Evolutionary conservation across 768 basidiomycete species (phyloP).

Genomic region (Psilocybe subaeruginosa): DNA sequence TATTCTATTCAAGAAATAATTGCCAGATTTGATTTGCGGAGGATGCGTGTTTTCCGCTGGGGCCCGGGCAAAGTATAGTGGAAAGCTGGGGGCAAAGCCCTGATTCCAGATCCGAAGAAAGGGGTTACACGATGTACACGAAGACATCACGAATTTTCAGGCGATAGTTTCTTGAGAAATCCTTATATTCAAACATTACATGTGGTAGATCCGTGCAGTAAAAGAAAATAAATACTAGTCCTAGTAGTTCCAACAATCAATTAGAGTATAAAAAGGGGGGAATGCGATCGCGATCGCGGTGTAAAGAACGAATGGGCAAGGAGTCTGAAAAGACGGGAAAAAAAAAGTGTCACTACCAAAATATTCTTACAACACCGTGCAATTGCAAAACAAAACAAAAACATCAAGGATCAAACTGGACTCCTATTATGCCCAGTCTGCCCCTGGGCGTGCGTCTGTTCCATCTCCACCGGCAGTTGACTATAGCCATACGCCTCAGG

Average conservation of each 20-base stretch:
- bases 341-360: background rate
- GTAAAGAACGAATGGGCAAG: background rate
- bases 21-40: background rate
- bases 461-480: constrained; percentile 75
- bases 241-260: background rate
- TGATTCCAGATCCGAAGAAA: background rate
- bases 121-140: background rate
- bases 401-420: constrained; percentile 6
- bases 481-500: constrained; percentile 72
- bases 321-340: background rate
- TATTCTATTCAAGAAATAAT: too few species aligned
- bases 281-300: background rate
- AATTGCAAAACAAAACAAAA: background rate
- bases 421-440: constrained; percentile 8
- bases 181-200: background rate
- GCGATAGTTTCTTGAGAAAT: background rate
- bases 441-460: constrained; percentile 18
- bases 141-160: background rate
- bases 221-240: background rate
- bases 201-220: background rate
- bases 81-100: background rate
- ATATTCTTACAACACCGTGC: constrained; percentile 1
- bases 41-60: background rate
- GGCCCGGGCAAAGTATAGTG: background rate
- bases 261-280: background rate